Conservation (phyloP, 441 rosid genomes). For the Isatis lusitanica region DNA sequence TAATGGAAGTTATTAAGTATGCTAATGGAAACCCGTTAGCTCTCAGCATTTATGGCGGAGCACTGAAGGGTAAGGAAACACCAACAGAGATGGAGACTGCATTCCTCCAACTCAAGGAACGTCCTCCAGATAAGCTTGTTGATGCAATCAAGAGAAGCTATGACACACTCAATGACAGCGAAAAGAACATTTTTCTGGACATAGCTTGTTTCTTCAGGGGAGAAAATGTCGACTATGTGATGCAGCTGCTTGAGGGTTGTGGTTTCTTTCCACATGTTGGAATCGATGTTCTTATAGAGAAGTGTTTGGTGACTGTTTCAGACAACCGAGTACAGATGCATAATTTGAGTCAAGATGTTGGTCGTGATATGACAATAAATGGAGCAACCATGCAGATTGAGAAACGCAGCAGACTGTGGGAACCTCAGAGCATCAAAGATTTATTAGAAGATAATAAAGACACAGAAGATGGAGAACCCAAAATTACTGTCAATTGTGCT, state of each 20-base stretch:
- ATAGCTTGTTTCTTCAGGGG: neutral
- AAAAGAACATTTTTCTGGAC: neutral
- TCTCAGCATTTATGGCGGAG: slow-evolving; percentile 2
- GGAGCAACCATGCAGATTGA: neutral
- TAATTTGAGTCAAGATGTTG: slow-evolving; percentile 35
- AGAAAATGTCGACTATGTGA: neutral
- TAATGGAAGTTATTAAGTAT: neutral
- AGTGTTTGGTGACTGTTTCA: slow-evolving; percentile 19
- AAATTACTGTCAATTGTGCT: neutral
- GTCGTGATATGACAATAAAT: slow-evolving; percentile 3
- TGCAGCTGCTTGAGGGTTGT: neutral
- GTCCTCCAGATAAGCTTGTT: neutral
- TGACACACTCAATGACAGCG: neutral
- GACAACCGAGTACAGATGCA: slow-evolving; percentile 22
- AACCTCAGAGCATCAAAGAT: neutral
- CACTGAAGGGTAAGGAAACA: neutral
- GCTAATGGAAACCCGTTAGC: slow-evolving; percentile 37
- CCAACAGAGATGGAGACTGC: neutral
- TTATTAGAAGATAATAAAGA: slow-evolving; percentile 3
- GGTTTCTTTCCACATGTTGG: slow-evolving; percentile 17
- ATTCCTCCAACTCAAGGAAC: neutral
- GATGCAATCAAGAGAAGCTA: slow-evolving; percentile 16
- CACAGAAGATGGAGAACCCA: neutral
- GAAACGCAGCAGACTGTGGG: slow-evolving; percentile 18
- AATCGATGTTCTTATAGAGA: slow-evolving; percentile 27